Evolutionary conservation across 2,329 filamentous ascomycete genomes (phyloP), one percentile per base, ranked within the genome.

Genomic region (Thelonectria discophora): DNA sequence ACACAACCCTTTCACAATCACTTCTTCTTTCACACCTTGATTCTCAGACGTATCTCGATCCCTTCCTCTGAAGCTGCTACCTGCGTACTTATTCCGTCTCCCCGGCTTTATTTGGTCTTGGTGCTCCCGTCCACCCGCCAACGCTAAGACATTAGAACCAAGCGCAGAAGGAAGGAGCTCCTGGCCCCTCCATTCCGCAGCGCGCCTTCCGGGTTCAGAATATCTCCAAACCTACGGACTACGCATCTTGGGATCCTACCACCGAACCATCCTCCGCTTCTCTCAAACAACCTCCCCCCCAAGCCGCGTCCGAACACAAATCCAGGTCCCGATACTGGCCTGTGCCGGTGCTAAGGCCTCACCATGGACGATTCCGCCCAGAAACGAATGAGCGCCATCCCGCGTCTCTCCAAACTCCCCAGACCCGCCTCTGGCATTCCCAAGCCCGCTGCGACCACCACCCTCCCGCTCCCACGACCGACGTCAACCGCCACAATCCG

Each of bases 381-480:
- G 58, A 73, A 85, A 73, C 75, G 76, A 63, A 65, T 67, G 42
- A 77, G 74, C 63, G 73, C 71, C 57, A 77, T 77, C 40, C 75
- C 77, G 18, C 77, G 78, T 30, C 56, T 75, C 21, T 80, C 79
- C 30, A 77, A 78, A 60, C 73, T 80, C 12, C 78, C 78, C 18
- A 69, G 74, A 15, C 69, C 75, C 12, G 65, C 69, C 3, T 77
- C 76, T 12, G 70, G 64, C 37, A 71, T 77, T 32, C 72, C 76
- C 37, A 75, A 75, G 48, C 74, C 74, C 15, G 42, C 69, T 5
- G 65, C 70, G 10, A 47, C 62, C 17, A 45, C 69, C 10, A 51
- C 61, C 20, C 51, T 72, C 30, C 69, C 69, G 2, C 60, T 68
- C 12, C 73, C 74, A 1, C 60, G 68, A 15, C 73, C 74, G 1